Percentiles rank a stretch among this genome's conserved stretches.
Evolutionary conservation across 495 filamentous ascomycete species (phyloP).

Genomic region (Penicillium herquei): DNA sequence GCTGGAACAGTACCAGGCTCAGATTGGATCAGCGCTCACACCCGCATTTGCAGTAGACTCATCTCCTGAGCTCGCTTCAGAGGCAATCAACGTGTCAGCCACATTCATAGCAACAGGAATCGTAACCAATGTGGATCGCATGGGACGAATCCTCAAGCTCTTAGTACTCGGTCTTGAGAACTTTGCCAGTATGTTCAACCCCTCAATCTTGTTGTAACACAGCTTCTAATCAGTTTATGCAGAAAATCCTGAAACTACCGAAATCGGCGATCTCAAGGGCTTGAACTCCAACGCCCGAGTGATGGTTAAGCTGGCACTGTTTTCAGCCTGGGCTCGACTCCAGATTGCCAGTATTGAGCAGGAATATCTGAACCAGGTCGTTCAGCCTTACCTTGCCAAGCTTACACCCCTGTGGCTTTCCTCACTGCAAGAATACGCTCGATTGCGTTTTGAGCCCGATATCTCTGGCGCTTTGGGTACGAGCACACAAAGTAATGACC

Average conservation of each 20-base stretch:
- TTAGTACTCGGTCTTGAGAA: slow-evolving; percentile 90
- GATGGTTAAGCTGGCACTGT: slow-evolving; percentile 96
- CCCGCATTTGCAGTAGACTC: slow-evolving; percentile 96
- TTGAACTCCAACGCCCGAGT: slow-evolving; percentile 95
- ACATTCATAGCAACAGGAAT: slow-evolving; percentile 96
- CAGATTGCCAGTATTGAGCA: slow-evolving; percentile 96
- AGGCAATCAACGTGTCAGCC: slow-evolving; percentile 96
- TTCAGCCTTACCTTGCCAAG: slow-evolving; percentile 85
- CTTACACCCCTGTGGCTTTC: slow-evolving; percentile 92
- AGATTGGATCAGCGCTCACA: slow-evolving; percentile 94
- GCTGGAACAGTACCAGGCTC: slow-evolving; percentile 96
- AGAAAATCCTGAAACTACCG: slow-evolving; percentile 69
- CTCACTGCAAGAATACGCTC: slow-evolving; percentile 89
- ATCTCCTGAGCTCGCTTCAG: slow-evolving; percentile 89
- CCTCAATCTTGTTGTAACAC: background rate
- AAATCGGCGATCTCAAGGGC: slow-evolving; percentile 90
- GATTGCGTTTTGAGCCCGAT: slow-evolving; percentile 92
- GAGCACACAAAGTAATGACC: slow-evolving; percentile 62
- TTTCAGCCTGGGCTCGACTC: slow-evolving; percentile 98
- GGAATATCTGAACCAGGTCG: slow-evolving; percentile 79
- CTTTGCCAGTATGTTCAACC: slow-evolving; percentile 57
- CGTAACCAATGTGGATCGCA: slow-evolving; percentile 94
- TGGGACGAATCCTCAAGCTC: slow-evolving; percentile 94
- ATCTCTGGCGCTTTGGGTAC: slow-evolving; percentile 85
- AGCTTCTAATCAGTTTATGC: background rate